Percentiles rank a stretch among this genome's conserved stretches.
These are phyloP conservation scores for Tylopilus rubrobrunneus DNA, from an alignment of 768 basidiomycete genomes.

Conservation along the genomic window DNA sequence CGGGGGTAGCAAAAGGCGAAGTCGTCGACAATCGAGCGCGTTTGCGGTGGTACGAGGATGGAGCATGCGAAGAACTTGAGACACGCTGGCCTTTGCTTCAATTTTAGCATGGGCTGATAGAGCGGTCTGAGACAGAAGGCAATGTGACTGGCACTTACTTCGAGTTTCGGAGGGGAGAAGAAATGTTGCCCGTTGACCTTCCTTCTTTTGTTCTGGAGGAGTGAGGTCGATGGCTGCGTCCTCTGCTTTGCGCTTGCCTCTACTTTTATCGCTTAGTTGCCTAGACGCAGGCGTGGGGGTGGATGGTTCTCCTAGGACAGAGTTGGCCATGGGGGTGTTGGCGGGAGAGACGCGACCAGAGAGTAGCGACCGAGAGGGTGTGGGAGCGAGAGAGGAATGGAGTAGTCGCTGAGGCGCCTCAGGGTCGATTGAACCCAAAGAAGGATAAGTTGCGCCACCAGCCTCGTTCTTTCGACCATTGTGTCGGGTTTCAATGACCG, in stretches of 20 bases:
- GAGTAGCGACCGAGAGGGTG: constrained; percentile 17
- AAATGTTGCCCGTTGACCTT: constrained; percentile 54
- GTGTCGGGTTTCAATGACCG: constrained; percentile 20
- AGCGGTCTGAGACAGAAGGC: constrained; percentile 18
- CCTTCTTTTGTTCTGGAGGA: constrained; percentile 58
- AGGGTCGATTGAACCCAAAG: constrained; percentile 20
- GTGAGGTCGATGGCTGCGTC: constrained; percentile 61
- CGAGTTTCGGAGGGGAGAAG: constrained; percentile 52
- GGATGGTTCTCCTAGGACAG: constrained; percentile 24
- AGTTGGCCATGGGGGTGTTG: constrained; percentile 10
- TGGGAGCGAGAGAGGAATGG: constrained; percentile 16
- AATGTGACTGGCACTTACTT: constrained; percentile 40
- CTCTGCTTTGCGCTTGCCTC: constrained; percentile 71
- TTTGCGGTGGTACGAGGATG: constrained; percentile 72
- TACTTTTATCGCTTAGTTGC: constrained; percentile 34
- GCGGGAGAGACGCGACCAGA: constrained; percentile 9
- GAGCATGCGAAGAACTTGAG: constrained; percentile 55
- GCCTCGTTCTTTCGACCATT: constrained; percentile 7
- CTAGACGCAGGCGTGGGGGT: constrained; percentile 33
- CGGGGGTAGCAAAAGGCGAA: constrained; percentile 32
- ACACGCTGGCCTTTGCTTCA: constrained; percentile 46
- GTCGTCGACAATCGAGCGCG: constrained; percentile 55
- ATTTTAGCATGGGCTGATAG: constrained; percentile 25
- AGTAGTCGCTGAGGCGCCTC: constrained; percentile 6
- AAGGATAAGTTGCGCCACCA: constrained; percentile 13